Base-by-base conservation (phyloP, 768 basidiomycete species). In the Coprinellus micaceus region DNA sequence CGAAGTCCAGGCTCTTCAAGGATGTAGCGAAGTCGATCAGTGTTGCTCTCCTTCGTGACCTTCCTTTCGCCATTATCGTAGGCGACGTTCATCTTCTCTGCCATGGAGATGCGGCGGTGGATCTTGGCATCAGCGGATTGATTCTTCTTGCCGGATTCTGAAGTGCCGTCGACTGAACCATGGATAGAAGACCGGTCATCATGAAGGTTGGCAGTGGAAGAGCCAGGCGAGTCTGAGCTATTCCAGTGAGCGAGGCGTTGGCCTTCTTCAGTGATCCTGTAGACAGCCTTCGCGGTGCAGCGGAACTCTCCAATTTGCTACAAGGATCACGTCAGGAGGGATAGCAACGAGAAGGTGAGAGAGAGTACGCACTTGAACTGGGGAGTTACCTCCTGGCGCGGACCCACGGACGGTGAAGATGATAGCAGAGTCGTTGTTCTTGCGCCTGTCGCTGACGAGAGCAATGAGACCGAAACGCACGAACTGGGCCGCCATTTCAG, bases 401-500 rank as follows among this genome's bases (percentile, higher is more conserved):
- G 86, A 84, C 5, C 91, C 91, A 61, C 91, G 85, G 24, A 93
- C 91, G 25, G 91, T 94, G 74, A 94, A 94, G 68, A 94, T 93
- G 74, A 94, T 91, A 21, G 91, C 91, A 25, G 91, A 91, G 65
- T 94, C 91, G 60, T 91, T 92, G 65, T 88, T 90, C 75, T 91
- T 92, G 61, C 91, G 81, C 77, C 90, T 94, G 71, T 94, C 91
- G 74, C 88, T 90, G 58, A 96, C 92, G 41, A 98, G 78, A 2
- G 76, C 74, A 71, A 99, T 89, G 60, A 96, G 84, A 39, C 94
- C 91, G 64, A 94, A 97, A 52, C 97, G 86, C 45, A 98, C 94
- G 64, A 98, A 98, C 69, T 98, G 97, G 3, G 95, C 97, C 2
- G 92, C 89, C 84, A 98, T 90, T 77, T 99, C 97, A 11, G 94